Evolutionary conservation across 768 basidiomycete species (phyloP), one percentile per base, ranked within the genome.

Genomic region (Fomitopsis pulvina): DNA sequence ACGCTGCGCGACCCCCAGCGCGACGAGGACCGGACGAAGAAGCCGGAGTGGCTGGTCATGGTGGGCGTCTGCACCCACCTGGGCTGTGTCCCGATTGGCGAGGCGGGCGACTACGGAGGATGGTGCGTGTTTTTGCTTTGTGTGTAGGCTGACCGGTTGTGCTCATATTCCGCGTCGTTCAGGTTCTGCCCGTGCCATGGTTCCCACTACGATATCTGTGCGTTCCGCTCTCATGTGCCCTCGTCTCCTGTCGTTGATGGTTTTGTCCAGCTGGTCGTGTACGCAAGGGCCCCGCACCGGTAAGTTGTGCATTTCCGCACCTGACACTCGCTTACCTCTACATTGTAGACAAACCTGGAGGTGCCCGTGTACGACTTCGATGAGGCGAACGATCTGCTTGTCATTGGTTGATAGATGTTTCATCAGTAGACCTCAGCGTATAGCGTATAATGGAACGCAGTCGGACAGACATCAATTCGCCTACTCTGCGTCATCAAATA

Each of bases 161-260:
- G 41, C 29, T 46, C 20, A 39, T 18, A 10, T 48, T n/a, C 34
- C 4, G 22, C 20, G 43, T 12, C 37, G 6, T 28, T 3, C 45
- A 85, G 83, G 83, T 92, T 95, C 84, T 95, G 93, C 77, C 93
- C 94, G 46, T 97, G 95, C 76, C 95, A 98, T 69, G 96, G 95
- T 65, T 98, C 95, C 47, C 95, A 99, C 65, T 94, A 93, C 63
- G 93, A 97, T 69, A 96, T 96, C 52, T 95, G 87, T 90, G 60
- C 53, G 87, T 70, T 26, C 64, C 21, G 21, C 20, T 16, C 21
- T 56, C 29, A 24, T 12, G 34, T 5, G 4, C 18, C 34, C n/a
- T 45, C 47, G 42, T 2, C 28, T 22, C 20, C 26, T 47, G 32
- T 48, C 34, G 45, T 10, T 55, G 20, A 42, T 60, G 24, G 26